Conservation (phyloP, 352 stramenopile genomes). For the Globisporangium iwayamae region DNA sequence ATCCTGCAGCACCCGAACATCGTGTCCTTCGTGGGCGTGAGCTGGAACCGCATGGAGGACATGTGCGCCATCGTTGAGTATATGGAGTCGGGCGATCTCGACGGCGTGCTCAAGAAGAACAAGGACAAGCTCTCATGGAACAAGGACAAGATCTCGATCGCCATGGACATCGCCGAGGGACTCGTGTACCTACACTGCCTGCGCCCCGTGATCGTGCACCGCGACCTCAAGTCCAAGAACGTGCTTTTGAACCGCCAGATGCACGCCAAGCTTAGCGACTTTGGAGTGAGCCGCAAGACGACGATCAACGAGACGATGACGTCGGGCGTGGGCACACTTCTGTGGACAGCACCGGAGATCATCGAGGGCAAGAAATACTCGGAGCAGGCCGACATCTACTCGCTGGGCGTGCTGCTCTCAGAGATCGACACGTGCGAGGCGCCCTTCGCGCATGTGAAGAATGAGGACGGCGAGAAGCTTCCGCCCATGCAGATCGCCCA, state of each 20-base stretch:
- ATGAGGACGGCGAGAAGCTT: slow-evolving; percentile 41
- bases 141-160: slow-evolving; percentile 73
- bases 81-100: slow-evolving; percentile 71
- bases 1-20: slow-evolving; percentile 73
- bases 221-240: slow-evolving; percentile 88
- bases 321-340: slow-evolving; percentile 70
- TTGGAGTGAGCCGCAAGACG: slow-evolving; percentile 78
- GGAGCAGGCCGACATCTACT: slow-evolving; percentile 88
- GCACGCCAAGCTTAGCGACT: slow-evolving; percentile 85
- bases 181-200: slow-evolving; percentile 83
- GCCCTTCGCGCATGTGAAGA: slow-evolving; percentile 53
- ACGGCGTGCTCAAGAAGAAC: slow-evolving; percentile 49
- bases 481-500: slow-evolving; percentile 73
- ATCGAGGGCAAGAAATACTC: slow-evolving; percentile 84
- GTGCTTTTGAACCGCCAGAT: slow-evolving; percentile 66
- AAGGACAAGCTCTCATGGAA: slow-evolving; percentile 58
- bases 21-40: slow-evolving; percentile 69
- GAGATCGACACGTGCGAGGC: slow-evolving; percentile 70
- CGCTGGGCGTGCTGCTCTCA: slow-evolving; percentile 77
- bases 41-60: slow-evolving; percentile 61
- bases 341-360: slow-evolving; percentile 88
- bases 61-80: slow-evolving; percentile 79
- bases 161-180: slow-evolving; percentile 78
- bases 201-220: slow-evolving; percentile 72
- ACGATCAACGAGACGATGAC: slow-evolving; percentile 74